A percentile compares a stretch with the other conserved stretches of the same genome.
Conservation (phyloP, 768 basidiomycete genomes). For the Tubosaeta sp. region DNA sequence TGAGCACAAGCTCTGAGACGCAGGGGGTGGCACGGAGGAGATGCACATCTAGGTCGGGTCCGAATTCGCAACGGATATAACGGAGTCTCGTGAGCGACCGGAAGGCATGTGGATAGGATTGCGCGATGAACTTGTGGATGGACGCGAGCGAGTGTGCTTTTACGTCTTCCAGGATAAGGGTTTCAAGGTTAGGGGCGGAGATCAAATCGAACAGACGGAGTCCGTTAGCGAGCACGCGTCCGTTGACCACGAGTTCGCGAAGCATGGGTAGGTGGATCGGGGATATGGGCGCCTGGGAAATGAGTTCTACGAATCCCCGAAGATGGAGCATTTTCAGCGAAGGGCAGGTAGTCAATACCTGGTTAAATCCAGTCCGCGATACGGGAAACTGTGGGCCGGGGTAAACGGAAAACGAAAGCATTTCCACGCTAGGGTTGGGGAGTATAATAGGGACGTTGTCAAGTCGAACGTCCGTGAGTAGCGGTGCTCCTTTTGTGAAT, state of each 20-base stretch:
- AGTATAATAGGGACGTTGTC: constrained; percentile 29
- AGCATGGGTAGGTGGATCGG: constrained; percentile 23
- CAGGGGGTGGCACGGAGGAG: constrained; percentile 30
- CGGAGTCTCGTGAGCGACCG: constrained; percentile 25
- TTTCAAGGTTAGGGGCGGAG: constrained; percentile 30
- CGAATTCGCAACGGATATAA: constrained; percentile 30
- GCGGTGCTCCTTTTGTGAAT: constrained; percentile 31
- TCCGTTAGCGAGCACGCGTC: constrained; percentile 26
- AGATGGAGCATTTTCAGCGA: constrained; percentile 23
- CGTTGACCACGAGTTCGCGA: constrained; percentile 30
- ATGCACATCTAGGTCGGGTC: constrained; percentile 29
- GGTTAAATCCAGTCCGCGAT: constrained; percentile 21
- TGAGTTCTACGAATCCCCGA: constrained; percentile 30
- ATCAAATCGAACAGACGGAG: constrained; percentile 31
- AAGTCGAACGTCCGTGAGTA: constrained; percentile 30
- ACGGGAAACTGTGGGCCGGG: constrained; percentile 32
- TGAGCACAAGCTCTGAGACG: constrained; percentile 29
- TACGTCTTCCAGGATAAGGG: constrained; percentile 29
- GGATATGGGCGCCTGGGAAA: constrained; percentile 14
- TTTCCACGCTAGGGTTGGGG: constrained; percentile 17
- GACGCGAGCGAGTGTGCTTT: constrained; percentile 22
- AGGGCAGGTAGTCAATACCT: constrained; percentile 17
- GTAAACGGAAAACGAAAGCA: constrained; percentile 31
- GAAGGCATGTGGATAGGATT: constrained; percentile 25
- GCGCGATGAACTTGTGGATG: constrained; percentile 28